phyloP scores from a whole-genome alignment of 2,329 filamentous ascomycete species.

The Botryosphaeria dothidea region DNA sequence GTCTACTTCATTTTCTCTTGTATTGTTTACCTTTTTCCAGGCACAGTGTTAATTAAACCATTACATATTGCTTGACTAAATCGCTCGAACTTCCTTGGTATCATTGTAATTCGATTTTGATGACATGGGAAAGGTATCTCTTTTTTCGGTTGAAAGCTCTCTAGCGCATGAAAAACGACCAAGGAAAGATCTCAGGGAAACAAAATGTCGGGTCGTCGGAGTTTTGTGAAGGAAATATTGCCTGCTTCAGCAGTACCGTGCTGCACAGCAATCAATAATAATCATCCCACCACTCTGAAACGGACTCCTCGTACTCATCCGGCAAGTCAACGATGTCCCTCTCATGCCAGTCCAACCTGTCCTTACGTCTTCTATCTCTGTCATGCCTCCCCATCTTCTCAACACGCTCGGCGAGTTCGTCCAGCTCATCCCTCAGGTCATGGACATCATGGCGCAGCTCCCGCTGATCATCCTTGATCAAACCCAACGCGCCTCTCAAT shows the following conservation, averaged over 20 bases:
- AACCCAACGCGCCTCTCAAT: background rate
- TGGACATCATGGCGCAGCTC: conserved; percentile 5
- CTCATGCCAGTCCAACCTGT: background rate
- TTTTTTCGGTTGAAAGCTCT: too few species aligned
- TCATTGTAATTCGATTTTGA: too few species aligned
- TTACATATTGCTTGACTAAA: too few species aligned
- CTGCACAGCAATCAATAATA: background rate
- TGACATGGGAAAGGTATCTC: too few species aligned
- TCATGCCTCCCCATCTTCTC: background rate
- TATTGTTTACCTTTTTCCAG: background rate
- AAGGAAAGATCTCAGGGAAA: too few species aligned
- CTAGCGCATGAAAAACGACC: too few species aligned
- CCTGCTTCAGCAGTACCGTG: too few species aligned
- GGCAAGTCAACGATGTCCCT: background rate
- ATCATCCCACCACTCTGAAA: conserved; percentile 12
- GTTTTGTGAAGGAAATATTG: too few species aligned
- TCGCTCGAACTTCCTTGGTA: too few species aligned
- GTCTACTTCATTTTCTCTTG: background rate
- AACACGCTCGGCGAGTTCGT: background rate
- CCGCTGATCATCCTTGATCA: conserved; percentile 3
- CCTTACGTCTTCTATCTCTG: background rate
- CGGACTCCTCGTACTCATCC: background rate
- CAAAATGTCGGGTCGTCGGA: too few species aligned
- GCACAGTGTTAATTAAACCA: background rate
- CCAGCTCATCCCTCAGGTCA: background rate